These are phyloP conservation scores for Aspergillus viridinutans DNA, from an alignment of 2,329 filamentous ascomycete species.

Conservation along the genomic window DNA sequence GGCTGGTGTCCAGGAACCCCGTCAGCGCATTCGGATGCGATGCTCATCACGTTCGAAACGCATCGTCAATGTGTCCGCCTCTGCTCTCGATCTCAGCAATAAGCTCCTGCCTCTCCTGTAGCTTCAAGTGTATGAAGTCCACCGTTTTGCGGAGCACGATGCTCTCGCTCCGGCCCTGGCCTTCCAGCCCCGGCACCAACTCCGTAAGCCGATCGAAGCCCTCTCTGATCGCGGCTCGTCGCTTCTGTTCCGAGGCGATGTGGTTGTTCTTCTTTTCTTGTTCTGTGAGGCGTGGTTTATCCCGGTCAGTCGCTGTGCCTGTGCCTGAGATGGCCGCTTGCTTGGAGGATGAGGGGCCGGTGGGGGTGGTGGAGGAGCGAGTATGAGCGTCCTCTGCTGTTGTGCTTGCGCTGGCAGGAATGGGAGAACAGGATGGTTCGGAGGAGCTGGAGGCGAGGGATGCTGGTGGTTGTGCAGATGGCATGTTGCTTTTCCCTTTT, in stretches of 20 bases:
- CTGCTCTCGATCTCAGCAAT: slow-evolving; percentile 56
- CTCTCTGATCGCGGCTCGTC: slow-evolving; percentile 70
- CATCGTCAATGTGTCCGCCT: slow-evolving; percentile 52
- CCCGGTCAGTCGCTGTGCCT: slow-evolving; percentile 22
- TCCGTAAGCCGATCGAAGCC: slow-evolving; percentile 78
- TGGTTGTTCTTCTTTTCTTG: slow-evolving; percentile 71
- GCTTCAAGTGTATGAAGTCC: slow-evolving; percentile 59
- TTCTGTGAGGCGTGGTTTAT: slow-evolving; percentile 63
- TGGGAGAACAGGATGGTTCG: slow-evolving; percentile 21
- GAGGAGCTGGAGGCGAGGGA: slow-evolving; percentile 22
- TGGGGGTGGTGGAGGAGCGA: slow-evolving; percentile 32
- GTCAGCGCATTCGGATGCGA: neutral
- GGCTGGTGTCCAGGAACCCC: neutral
- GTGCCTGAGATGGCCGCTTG: slow-evolving; percentile 15
- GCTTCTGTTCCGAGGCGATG: slow-evolving; percentile 63
- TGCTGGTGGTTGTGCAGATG: slow-evolving; percentile 20
- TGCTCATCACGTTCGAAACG: slow-evolving; percentile 27
- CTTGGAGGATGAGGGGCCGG: slow-evolving; percentile 23
- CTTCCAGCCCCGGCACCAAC: slow-evolving; percentile 75
- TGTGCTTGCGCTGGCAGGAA: slow-evolving; percentile 17
- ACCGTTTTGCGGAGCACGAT: slow-evolving; percentile 72
- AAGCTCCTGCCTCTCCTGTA: slow-evolving; percentile 56
- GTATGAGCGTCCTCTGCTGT: slow-evolving; percentile 28
- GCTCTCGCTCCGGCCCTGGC: slow-evolving; percentile 79
- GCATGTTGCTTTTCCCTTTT: slow-evolving; percentile 14